These are phyloP conservation scores for Geosmithia flava DNA, from an alignment of 2,329 filamentous ascomycete species.

Conservation along the genomic window DNA sequence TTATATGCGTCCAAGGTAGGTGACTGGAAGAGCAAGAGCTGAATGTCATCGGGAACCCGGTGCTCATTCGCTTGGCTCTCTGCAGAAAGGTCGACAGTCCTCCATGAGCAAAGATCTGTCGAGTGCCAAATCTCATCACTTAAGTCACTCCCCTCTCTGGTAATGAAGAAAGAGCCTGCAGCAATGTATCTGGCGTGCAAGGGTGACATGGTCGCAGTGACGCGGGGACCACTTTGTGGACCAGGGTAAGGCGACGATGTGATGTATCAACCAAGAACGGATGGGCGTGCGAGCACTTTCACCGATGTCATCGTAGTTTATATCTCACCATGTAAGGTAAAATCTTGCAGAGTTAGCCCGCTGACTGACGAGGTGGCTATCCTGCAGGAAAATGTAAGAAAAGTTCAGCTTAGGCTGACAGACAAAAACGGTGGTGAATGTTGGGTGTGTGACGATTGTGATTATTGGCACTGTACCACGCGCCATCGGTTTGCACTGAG, in stretches of 20 bases:
- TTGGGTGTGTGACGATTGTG: too few species aligned
- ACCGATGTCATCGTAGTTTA: too few species aligned
- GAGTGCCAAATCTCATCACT: conserved; percentile 5
- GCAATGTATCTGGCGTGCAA: conserved; percentile 21
- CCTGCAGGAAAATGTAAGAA: too few species aligned
- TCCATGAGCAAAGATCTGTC: conserved; percentile 12
- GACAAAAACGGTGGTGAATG: too few species aligned
- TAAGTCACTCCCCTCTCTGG: conserved; percentile 6
- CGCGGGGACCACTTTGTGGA: background rate
- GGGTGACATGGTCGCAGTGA: conserved; percentile 6
- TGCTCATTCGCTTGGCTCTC: background rate
- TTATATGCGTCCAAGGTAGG: conserved; percentile 10
- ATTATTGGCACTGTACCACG: too few species aligned
- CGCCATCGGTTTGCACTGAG: too few species aligned
- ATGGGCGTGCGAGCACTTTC: too few species aligned
- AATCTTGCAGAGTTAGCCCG: too few species aligned
- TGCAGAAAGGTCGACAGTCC: conserved; percentile 9
- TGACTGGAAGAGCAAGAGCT: conserved; percentile 14
- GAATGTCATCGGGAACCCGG: conserved; percentile 9
- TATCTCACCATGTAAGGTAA: too few species aligned
- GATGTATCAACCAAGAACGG: background rate
- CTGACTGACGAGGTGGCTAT: too few species aligned
- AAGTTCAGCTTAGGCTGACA: too few species aligned
- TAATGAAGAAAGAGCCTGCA: conserved; percentile 23
- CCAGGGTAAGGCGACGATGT: background rate